Evolutionary conservation across 176 grass and related monocot species (phyloP).

Genomic region (Canna indica): DNA sequence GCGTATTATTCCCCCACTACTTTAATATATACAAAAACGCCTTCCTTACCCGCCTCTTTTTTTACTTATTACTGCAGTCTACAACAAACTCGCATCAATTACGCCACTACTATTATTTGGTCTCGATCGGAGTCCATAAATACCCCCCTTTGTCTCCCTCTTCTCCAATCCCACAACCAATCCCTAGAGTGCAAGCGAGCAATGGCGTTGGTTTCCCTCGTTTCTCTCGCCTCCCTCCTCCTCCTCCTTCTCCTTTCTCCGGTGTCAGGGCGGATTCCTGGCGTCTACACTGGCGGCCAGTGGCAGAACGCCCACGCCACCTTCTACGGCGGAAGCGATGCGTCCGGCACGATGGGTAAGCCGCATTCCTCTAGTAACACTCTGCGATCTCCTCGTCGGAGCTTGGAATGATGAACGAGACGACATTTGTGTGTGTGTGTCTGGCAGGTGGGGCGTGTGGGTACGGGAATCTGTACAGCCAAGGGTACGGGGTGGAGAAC

Average conservation of each 20-base stretch:
- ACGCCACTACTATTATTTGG: background rate
- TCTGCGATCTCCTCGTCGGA: background rate
- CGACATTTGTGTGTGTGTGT: background rate
- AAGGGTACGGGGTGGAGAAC: constrained; percentile 71
- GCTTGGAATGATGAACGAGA: background rate
- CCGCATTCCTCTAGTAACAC: background rate
- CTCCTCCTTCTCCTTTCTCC: background rate
- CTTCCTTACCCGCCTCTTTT: background rate
- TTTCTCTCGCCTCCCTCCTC: background rate
- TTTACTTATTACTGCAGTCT: background rate
- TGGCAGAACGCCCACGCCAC: constrained; percentile 25
- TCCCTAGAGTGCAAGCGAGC: background rate
- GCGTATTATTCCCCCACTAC: too few relatives aligned
- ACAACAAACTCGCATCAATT: background rate
- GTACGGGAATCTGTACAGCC: constrained; percentile 68
- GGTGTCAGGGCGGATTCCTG: background rate
- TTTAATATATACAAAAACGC: background rate
- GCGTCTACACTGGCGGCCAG: background rate
- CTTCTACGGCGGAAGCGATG: constrained; percentile 24
- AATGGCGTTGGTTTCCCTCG: background rate
- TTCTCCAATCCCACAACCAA: background rate
- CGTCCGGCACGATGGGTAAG: constrained; percentile 25
- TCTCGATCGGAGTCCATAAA: background rate
- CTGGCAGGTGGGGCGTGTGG: constrained; percentile 58
- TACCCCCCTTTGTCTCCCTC: background rate